Conservation (phyloP, 192 early-diverging fungal genomes). For the Allomyces javanicus region DNA sequence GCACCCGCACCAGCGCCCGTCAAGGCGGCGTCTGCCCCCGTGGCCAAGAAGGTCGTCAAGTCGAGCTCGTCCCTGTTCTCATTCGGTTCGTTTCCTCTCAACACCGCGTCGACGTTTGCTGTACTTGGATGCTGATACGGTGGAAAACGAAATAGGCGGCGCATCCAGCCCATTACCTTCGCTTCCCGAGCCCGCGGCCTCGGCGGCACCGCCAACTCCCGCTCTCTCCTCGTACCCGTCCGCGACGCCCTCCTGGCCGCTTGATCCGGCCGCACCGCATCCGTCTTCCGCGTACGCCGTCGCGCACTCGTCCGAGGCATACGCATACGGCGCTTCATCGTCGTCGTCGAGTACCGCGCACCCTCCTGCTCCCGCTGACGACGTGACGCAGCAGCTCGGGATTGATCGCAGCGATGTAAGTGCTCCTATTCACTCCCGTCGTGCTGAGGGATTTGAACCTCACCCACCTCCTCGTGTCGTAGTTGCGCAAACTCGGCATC, state of each 20-base stretch:
- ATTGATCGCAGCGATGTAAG: not conserved
- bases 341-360: not conserved
- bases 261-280: no score
- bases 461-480: slow-evolving; percentile 52
- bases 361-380: not conserved
- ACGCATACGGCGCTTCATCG: not conserved
- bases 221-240: not conserved
- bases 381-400: not conserved
- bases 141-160: not conserved
- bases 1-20: no score
- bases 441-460: slow-evolving; percentile 15
- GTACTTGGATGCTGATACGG: not conserved
- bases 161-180: not conserved
- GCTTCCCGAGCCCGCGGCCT: not conserved
- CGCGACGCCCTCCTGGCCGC: no score
- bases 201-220: not conserved
- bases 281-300: no score
- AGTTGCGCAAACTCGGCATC: slow-evolving; percentile 50
- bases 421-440: not conserved
- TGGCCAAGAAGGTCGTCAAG: no score
- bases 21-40: no score
- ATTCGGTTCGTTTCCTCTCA: not conserved
- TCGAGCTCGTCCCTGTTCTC: not conserved
- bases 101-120: not conserved
- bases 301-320: not conserved